Evolutionary conservation across 208 protist genomes (phyloP), one percentile per base, ranked within the genome.

Genomic region (Trypanosoma platydactyli): DNA sequence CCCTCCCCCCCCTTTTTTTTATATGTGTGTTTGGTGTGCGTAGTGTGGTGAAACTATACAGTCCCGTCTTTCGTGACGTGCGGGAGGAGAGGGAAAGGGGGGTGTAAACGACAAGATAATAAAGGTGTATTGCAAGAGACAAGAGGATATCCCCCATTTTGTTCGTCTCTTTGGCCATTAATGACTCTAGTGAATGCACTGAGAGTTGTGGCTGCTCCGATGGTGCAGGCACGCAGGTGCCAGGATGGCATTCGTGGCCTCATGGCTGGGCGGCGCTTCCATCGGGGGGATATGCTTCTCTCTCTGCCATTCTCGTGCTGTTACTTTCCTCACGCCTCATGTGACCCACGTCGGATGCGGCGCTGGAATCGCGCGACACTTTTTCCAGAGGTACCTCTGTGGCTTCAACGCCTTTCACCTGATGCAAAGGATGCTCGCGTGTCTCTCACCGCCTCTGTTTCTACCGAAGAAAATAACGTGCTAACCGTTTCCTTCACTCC

Each of bases 171-270:
- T 52, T 5, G 35, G 24, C 48, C 15, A 30, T 18, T 16, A 9
- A 75, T 74, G 62, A 68, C 68, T 16, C 33, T 75, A 24, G 27
- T 30, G 18, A 25, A 48, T 38, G 55, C 63, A 27, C 15, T 76
- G 27, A 70, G 80, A 9, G 68, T 70, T 1, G 74, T 57, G 52
- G 50, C 62, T 0, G 62, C 49, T 15, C 75, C 80, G 0, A 52
- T 92, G 12, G 45, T 63, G 12, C 83, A 90, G 38, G 62, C 33
- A 0, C 52, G 53, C 5, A 68, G 83, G 5, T 40, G 58, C 0
- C 42, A 24, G 25, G 81, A 92, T 60, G 83, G 86, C 11, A 74
- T 95, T 16, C 84, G 86, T 35, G 86, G 89, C 13, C 20, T 95
- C 3, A 79, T 87, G 16, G 45, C 77, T 0, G 53, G 45, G 24